These are phyloP conservation scores for Pestalotiopsis sp. DNA, from an alignment of 2,329 filamentous ascomycete genomes.

Conservation along the genomic window DNA sequence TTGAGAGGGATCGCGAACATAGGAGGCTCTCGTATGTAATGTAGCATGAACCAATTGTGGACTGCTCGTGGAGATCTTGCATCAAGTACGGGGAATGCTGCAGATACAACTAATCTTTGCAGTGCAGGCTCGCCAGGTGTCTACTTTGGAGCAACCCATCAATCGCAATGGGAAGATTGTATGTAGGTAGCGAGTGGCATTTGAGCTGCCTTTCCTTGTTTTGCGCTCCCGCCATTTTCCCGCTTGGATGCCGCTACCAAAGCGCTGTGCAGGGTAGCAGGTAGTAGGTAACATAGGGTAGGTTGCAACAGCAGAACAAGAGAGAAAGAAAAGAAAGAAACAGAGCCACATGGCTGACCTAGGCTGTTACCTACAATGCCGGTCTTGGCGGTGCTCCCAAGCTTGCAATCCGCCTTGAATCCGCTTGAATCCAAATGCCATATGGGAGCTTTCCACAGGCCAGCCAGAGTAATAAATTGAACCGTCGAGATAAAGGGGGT, in stretches of 20 bases:
- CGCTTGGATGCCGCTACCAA: too few relatives aligned
- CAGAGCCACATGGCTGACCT: background rate
- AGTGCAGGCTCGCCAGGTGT: background rate
- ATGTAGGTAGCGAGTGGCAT: background rate
- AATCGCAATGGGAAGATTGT: background rate
- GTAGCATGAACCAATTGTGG: background rate
- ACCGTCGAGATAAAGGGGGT: background rate
- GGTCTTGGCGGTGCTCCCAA: background rate
- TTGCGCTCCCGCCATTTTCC: too few relatives aligned
- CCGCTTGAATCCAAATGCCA: background rate
- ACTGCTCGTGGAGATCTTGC: background rate
- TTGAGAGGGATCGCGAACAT: background rate
- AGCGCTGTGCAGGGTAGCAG: too few relatives aligned
- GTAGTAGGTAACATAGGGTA: too few relatives aligned
- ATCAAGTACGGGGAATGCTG: background rate
- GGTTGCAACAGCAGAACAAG: too few relatives aligned
- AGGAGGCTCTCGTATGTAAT: background rate
- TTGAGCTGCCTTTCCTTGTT: background rate
- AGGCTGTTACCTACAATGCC: background rate
- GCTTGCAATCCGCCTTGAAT: background rate
- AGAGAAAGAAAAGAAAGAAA: background rate
- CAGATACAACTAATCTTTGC: background rate
- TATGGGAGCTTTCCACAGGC: background rate
- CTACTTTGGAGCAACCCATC: background rate
- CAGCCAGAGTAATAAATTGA: background rate